Conservation (phyloP, 2,329 filamentous ascomycete species). For the Penicillium frequentans region DNA sequence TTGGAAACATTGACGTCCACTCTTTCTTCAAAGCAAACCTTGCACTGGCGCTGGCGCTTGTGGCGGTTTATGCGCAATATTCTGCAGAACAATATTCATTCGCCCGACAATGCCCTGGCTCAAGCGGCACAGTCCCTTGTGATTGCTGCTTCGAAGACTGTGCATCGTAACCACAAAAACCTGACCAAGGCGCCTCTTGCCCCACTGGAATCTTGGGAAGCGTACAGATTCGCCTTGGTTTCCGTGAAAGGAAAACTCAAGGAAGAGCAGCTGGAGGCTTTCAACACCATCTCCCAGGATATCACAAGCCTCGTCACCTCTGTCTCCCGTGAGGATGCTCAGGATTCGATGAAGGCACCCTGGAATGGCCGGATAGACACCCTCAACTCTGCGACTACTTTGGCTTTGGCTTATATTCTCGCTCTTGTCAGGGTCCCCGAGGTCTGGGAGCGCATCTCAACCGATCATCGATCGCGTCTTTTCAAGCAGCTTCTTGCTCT, state of each 20-base stretch:
- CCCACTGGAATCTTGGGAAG: conserved; percentile 39
- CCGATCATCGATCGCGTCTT: conserved; percentile 32
- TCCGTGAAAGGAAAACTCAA: conserved; percentile 23
- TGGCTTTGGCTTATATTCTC: conserved; percentile 37
- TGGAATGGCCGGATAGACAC: conserved; percentile 42
- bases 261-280: conserved; percentile 23
- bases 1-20: conserved; percentile 29
- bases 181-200: conserved; percentile 23
- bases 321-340: conserved; percentile 24
- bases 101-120: conserved; percentile 19
- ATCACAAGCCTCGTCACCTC: conserved; percentile 26
- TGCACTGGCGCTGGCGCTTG: conserved; percentile 43
- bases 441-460: conserved; percentile 29
- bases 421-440: conserved; percentile 32
- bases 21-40: conserved; percentile 29
- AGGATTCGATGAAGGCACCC: conserved; percentile 24
- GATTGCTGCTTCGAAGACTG: conserved; percentile 27
- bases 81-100: conserved; percentile 29
- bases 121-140: conserved; percentile 24
- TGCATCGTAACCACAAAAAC: conserved; percentile 32
- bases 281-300: conserved; percentile 26
- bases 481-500: conserved; percentile 35
- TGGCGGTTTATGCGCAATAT: conserved; percentile 40
- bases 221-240: conserved; percentile 34
- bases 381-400: conserved; percentile 29